A percentile compares a stretch with the other conserved stretches of the same genome.
phyloP scores from a whole-genome alignment of 1,284 basidiomycete species.

The Sporisorium scitamineum region DNA sequence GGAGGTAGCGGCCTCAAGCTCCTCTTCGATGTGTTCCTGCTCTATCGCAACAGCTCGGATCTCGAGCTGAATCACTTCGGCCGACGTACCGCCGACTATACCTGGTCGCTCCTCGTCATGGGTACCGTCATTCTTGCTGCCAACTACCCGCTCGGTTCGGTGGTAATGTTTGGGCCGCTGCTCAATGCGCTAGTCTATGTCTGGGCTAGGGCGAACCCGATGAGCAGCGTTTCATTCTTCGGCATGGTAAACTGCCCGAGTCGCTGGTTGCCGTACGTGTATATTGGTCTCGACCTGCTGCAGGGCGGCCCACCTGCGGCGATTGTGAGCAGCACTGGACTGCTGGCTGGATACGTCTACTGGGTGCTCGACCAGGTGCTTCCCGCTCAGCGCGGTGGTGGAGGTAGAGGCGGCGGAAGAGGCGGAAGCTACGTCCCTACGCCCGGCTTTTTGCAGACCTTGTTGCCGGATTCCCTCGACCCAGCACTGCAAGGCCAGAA shows the following conservation, averaged over 20 bases:
- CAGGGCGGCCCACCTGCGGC: conserved; percentile 76
- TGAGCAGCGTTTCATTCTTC: conserved; percentile 53
- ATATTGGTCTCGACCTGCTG: conserved; percentile 80
- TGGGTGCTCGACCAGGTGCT: conserved; percentile 49
- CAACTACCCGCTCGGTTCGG: conserved; percentile 77
- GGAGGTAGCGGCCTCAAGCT: conserved; percentile 71
- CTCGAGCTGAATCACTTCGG: conserved; percentile 59
- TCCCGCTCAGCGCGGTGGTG: conserved; percentile 26
- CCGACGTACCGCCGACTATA: conserved; percentile 57
- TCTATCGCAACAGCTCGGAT: conserved; percentile 56
- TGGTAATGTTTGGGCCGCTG: conserved; percentile 77
- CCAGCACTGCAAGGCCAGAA: conserved; percentile 47
- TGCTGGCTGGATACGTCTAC: conserved; percentile 79
- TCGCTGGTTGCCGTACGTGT: conserved; percentile 77
- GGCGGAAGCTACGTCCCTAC: conserved; percentile 44
- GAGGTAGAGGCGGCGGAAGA: conserved; percentile 31
- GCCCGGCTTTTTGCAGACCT: conserved; percentile 29
- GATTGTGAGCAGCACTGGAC: conserved; percentile 76
- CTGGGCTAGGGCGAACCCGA: conserved; percentile 53
- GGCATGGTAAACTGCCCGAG: conserved; percentile 72
- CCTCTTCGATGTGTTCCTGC: conserved; percentile 60
- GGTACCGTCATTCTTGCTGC: conserved; percentile 69
- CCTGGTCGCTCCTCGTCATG: conserved; percentile 60
- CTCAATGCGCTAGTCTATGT: conserved; percentile 74
- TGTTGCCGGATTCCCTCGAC: conserved; percentile 56